These are phyloP conservation scores for Thielaviopsis punctulata DNA, from an alignment of 2,329 filamentous ascomycete genomes.

Conservation along the genomic window DNA sequence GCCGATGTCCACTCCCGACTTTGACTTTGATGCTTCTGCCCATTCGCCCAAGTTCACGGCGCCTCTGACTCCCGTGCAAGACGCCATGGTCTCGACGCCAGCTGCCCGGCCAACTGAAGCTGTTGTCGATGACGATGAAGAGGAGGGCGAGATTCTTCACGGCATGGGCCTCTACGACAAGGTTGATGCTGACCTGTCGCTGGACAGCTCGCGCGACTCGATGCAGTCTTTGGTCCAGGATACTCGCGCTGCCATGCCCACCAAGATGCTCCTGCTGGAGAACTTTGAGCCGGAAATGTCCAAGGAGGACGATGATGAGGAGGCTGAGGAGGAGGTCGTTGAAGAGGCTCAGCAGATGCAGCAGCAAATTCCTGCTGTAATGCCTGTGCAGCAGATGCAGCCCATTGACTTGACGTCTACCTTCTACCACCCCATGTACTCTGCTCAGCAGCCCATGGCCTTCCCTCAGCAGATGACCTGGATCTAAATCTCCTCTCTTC, in stretches of 20 bases:
- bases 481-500: neutral
- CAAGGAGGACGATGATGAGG: slow-evolving; percentile 33
- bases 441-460: neutral
- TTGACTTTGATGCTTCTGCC: neutral
- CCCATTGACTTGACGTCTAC: neutral
- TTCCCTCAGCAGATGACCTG: neutral
- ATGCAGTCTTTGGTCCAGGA: slow-evolving; percentile 37
- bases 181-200: slow-evolving; percentile 38
- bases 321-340: slow-evolving; percentile 23
- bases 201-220: slow-evolving; percentile 37
- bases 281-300: slow-evolving; percentile 56
- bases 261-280: slow-evolving; percentile 67
- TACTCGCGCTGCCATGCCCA: slow-evolving; percentile 27
- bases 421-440: neutral
- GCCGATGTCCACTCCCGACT: slow-evolving; percentile 1
- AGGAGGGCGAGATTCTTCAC: slow-evolving; percentile 55
- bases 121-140: slow-evolving; percentile 34
- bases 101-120: neutral
- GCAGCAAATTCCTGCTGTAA: neutral
- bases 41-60: slow-evolving; percentile 3
- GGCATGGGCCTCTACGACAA: slow-evolving; percentile 69
- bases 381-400: neutral
- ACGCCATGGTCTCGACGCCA: neutral
- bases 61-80: slow-evolving; percentile 3
- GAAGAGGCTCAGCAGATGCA: slow-evolving; percentile 16